Percentiles rank a stretch among this genome's conserved stretches.
Evolutionary conservation across 2,329 filamentous ascomycete species (phyloP).

Genomic region (Arthroderma sp.): DNA sequence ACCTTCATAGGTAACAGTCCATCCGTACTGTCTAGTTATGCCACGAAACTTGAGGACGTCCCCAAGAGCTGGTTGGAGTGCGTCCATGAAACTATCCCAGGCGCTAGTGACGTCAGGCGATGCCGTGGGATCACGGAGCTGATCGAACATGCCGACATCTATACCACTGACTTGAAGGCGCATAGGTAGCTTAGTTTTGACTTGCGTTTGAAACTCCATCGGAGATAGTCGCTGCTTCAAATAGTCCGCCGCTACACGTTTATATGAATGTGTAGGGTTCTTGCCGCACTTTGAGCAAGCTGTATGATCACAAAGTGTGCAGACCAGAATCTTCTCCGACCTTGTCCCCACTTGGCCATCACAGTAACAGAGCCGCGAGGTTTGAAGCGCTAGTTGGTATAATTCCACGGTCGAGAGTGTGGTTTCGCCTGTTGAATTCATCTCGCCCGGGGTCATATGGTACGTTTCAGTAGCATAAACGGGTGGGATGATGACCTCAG

Average conservation of each 20-base stretch:
- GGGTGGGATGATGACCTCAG: background rate
- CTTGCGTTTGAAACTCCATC: constrained; percentile 32
- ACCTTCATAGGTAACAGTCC: constrained; percentile 36
- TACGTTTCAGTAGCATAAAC: constrained; percentile 9
- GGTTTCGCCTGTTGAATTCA: constrained; percentile 10
- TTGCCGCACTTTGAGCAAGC: constrained; percentile 43
- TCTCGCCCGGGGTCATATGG: constrained; percentile 11
- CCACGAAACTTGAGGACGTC: constrained; percentile 25
- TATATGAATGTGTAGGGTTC: constrained; percentile 42
- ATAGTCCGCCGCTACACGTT: constrained; percentile 14
- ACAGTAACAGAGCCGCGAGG: constrained; percentile 44
- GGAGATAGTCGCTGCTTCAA: constrained; percentile 32
- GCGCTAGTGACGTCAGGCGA: constrained; percentile 1
- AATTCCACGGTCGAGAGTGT: constrained; percentile 15
- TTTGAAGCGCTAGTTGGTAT: constrained; percentile 20
- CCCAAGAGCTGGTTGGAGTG: constrained; percentile 19
- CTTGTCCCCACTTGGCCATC: constrained; percentile 39
- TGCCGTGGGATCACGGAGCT: constrained; percentile 8
- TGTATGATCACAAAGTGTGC: constrained; percentile 43
- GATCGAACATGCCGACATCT: constrained; percentile 17
- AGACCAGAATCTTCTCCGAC: constrained; percentile 34
- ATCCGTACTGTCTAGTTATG: constrained; percentile 26
- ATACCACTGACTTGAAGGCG: constrained; percentile 27
- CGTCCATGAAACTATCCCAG: constrained; percentile 11
- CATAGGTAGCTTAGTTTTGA: constrained; percentile 36